These are phyloP conservation scores for Acacia melanoxylon DNA, from an alignment of 306 rosid genomes.

Conservation along the genomic window DNA sequence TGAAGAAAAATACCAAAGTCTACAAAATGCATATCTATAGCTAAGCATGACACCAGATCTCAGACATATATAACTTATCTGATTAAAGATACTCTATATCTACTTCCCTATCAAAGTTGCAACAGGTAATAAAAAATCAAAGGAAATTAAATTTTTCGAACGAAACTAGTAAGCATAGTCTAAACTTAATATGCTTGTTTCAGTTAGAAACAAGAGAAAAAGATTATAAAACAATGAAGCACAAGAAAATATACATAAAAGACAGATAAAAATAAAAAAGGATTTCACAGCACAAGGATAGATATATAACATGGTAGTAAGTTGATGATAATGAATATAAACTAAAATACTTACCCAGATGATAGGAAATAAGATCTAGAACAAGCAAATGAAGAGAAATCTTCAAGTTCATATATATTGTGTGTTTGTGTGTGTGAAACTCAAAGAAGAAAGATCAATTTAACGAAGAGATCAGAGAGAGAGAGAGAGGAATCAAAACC, in stretches of 20 bases:
- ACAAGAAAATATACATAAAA: neutral
- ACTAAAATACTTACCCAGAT: neutral
- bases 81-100: neutral
- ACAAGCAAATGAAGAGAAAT: neutral
- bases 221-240: neutral
- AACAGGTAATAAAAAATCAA: neutral
- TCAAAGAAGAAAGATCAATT: neutral
- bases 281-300: neutral
- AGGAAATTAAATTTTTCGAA: neutral
- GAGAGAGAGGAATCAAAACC: constrained; percentile 33
- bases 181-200: neutral
- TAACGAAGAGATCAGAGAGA: neutral
- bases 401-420: neutral
- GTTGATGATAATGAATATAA: neutral
- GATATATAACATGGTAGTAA: neutral
- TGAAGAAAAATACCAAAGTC: neutral
- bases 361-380: neutral
- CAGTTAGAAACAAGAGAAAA: neutral
- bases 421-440: neutral
- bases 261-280: neutral
- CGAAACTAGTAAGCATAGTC: neutral
- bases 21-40: neutral
- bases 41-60: neutral
- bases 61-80: neutral
- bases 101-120: neutral